phyloP scores from a whole-genome alignment of 2,329 filamentous ascomycete genomes.

The Colletotrichum falcatum region DNA sequence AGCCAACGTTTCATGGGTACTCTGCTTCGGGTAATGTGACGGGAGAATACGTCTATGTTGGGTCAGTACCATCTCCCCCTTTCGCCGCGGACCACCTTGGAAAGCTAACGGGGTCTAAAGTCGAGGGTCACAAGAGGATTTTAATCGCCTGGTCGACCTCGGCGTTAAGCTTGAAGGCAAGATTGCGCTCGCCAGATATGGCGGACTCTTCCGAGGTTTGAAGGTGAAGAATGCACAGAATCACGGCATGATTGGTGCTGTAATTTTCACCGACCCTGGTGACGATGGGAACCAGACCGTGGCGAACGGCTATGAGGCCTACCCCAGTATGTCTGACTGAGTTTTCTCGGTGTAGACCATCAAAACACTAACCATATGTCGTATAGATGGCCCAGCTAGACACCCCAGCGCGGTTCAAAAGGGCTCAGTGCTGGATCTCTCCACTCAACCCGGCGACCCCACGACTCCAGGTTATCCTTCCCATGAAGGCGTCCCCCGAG shows the following conservation, averaged over 20 bases:
- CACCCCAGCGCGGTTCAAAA: slow-evolving; percentile 83
- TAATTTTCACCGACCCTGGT: slow-evolving; percentile 81
- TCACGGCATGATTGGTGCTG: slow-evolving; percentile 77
- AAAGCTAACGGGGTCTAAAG: slow-evolving; percentile 33
- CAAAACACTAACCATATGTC: neutral
- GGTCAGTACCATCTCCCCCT: slow-evolving; percentile 55
- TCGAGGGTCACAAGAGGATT: slow-evolving; percentile 78
- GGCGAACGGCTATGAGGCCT: slow-evolving; percentile 77
- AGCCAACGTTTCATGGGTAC: slow-evolving; percentile 87
- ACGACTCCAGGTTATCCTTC: slow-evolving; percentile 88
- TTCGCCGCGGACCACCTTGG: accelerated
- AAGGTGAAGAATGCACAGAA: slow-evolving; percentile 88
- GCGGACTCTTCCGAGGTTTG: slow-evolving; percentile 80
- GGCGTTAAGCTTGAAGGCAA: slow-evolving; percentile 80
- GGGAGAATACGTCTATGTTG: slow-evolving; percentile 80
- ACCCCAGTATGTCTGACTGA: slow-evolving; percentile 62
- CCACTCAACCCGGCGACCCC: slow-evolving; percentile 71
- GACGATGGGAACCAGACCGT: slow-evolving; percentile 82
- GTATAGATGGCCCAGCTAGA: slow-evolving; percentile 72
- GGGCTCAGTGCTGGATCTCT: slow-evolving; percentile 77
- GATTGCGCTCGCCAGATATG: slow-evolving; percentile 83
- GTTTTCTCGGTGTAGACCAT: accelerated
- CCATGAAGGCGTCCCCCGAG: slow-evolving; percentile 75
- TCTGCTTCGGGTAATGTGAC: slow-evolving; percentile 83
- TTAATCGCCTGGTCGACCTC: slow-evolving; percentile 75